Base-by-base conservation (phyloP, 1,284 basidiomycete species). In the Ganoderma boninense region DNA sequence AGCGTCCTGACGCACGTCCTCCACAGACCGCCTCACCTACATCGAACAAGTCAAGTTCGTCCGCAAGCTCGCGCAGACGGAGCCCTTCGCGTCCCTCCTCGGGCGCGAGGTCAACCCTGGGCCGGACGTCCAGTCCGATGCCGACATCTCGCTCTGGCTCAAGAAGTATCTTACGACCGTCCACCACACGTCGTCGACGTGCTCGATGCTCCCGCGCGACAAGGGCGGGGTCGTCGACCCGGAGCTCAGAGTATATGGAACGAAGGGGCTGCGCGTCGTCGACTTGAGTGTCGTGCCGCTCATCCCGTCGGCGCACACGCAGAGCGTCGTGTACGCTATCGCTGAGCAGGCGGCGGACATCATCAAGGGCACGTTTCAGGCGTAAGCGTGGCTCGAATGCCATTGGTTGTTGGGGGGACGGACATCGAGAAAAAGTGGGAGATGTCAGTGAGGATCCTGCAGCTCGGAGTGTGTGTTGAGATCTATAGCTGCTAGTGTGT, bases 171-270 rank as follows among this genome's bases (percentile, higher is more conserved):
- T 66, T n/a, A 69, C 64, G 26, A 69, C 68, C 8, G 59, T 62
- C n/a, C 68, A 73, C 72, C 52, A 65, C 70, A 52, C 75, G 71
- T 16, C 75, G 70, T 26, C 84, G 81, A 66, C 68, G 60, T 69
- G 68, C 64, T 80, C 85, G 0, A 88, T 89, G 87, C 78, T 88
- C 40, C 87, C 87, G 10, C 74, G 80, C 62, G 81, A 82, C 46
- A 74, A 82, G 68, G 86, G 86, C 56, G 88, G 88, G 70, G 87
- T 89, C 29, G 87, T 89, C 49, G 86, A 86, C 78, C 78, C 83
- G 13, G 79, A 80, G 59, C 78, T 89, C 18, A 80, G 81, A 69
- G 89, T 91, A 4, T 89, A 91, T 78, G 90, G 90, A 35, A 85
- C 86, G 13, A 66, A 80, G 66, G 89, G 87, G 77, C 84, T 87